Percentiles rank a stretch among this genome's conserved stretches.
phyloP scores from a whole-genome alignment of 2,329 filamentous ascomycete genomes.

The Penicillium sp. region DNA sequence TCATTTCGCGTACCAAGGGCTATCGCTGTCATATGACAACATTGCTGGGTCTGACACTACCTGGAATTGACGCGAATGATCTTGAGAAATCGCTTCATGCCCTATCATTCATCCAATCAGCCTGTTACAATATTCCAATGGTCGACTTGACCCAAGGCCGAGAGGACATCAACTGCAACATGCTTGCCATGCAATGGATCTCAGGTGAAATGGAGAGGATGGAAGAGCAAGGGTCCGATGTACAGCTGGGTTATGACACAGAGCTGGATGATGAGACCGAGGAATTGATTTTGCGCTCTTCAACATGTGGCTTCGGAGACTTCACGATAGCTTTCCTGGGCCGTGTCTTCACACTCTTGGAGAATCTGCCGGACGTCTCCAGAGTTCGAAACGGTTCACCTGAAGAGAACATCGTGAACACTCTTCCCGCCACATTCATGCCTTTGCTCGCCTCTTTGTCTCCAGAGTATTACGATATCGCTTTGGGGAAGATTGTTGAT shows the following conservation, averaged over 20 bases:
- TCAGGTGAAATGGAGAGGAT: slow-evolving; percentile 91
- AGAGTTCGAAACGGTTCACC: slow-evolving; percentile 85
- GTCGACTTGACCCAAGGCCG: slow-evolving; percentile 71
- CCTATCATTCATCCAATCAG: slow-evolving; percentile 89
- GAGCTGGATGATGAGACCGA: slow-evolving; percentile 85
- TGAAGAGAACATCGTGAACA: slow-evolving; percentile 96
- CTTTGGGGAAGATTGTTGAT: slow-evolving; percentile 83
- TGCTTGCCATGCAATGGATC: slow-evolving; percentile 87
- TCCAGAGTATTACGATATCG: slow-evolving; percentile 87
- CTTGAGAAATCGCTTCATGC: slow-evolving; percentile 94
- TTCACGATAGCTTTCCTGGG: slow-evolving; percentile 88
- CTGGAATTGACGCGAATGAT: slow-evolving; percentile 96
- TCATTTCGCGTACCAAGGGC: slow-evolving; percentile 91
- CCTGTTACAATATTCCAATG: slow-evolving; percentile 94
- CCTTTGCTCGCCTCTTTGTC: slow-evolving; percentile 88
- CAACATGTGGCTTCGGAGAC: slow-evolving; percentile 88
- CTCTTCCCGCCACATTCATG: slow-evolving; percentile 83
- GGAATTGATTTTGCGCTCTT: slow-evolving; percentile 82
- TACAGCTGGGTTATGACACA: slow-evolving; percentile 79
- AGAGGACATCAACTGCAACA: slow-evolving; percentile 67
- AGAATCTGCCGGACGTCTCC: slow-evolving; percentile 89
- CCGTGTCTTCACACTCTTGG: slow-evolving; percentile 89
- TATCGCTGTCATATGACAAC: slow-evolving; percentile 95
- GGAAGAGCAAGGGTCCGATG: slow-evolving; percentile 79
- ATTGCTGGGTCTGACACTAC: slow-evolving; percentile 83